Conservation (phyloP, 768 basidiomycete genomes). For the Lactarius hengduanensis region DNA sequence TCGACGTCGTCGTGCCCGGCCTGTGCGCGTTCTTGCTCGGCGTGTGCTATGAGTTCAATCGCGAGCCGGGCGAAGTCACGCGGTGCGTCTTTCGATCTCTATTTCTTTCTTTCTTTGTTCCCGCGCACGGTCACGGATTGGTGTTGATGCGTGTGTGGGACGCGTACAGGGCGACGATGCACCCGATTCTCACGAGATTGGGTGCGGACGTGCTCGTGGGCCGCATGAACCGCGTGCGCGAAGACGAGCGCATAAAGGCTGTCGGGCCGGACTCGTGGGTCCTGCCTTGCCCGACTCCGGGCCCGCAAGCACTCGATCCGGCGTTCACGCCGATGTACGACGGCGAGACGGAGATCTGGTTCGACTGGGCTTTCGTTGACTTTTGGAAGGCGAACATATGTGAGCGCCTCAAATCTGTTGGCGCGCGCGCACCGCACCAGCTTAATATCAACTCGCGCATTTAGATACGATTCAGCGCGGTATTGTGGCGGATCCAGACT, state of each 20-base stretch:
- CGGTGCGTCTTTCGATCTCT: conserved; percentile 48
- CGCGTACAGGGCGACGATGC: conserved; percentile 65
- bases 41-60: conserved; percentile 94
- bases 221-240: conserved; percentile 81
- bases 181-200: conserved; percentile 87
- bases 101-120: not conserved
- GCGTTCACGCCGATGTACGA: conserved; percentile 39
- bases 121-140: no score
- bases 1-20: conserved; percentile 84
- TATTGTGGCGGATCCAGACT: conserved; percentile 65
- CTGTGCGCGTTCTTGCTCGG: conserved; percentile 90
- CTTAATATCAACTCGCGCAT: conserved; percentile 5
- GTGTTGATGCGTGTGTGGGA: not conserved
- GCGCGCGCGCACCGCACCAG: not conserved
- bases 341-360: conserved; percentile 89
- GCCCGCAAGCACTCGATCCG: conserved; percentile 36
- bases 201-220: conserved; percentile 87
- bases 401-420: conserved; percentile 34
- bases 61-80: conserved; percentile 94
- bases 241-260: conserved; percentile 90
- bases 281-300: conserved; percentile 46
- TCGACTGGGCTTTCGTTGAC: conserved; percentile 97
- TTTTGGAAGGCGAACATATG: conserved; percentile 99
- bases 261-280: conserved; percentile 86
- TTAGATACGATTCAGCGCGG: conserved; percentile 76